Conservation (phyloP, 2,329 filamentous ascomycete species). For the Fonsecaea nubica region DNA sequence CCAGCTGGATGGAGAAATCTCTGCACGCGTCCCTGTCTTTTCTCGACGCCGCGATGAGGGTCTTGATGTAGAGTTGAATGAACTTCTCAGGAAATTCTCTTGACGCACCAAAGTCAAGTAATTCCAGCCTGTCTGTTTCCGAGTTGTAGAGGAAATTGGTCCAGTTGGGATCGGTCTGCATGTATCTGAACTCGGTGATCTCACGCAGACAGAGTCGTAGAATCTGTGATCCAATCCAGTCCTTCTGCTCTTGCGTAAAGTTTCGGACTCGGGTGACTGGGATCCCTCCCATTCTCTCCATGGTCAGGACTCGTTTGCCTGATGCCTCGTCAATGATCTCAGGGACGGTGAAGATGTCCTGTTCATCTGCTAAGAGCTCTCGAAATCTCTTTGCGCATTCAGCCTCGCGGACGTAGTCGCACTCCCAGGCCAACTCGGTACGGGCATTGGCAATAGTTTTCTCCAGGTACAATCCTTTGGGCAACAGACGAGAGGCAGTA, state of each 20-base stretch:
- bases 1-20: conserved; percentile 74
- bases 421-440: conserved; percentile 93
- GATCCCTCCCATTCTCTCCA: conserved; percentile 86
- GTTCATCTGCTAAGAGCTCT: conserved; percentile 75
- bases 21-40: conserved; percentile 70
- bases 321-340: conserved; percentile 78
- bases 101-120: conserved; percentile 94
- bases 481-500: conserved; percentile 86
- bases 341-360: conserved; percentile 78
- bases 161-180: conserved; percentile 99
- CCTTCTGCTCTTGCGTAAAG: conserved; percentile 81
- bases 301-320: conserved; percentile 86
- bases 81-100: conserved; percentile 83
- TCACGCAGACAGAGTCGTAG: conserved; percentile 90
- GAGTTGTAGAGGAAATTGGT: conserved; percentile 96
- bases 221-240: conserved; percentile 96
- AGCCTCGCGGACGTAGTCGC: conserved; percentile 90
- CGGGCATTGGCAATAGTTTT: conserved; percentile 97
- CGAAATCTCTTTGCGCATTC: conserved; percentile 78
- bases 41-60: conserved; percentile 79
- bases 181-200: conserved; percentile 92
- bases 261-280: conserved; percentile 80
- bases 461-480: conserved; percentile 90
- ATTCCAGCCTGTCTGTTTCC: conserved; percentile 73
- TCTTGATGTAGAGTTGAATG: conserved; percentile 76